These are phyloP conservation scores for Beauveria pseudobassiana DNA, from an alignment of 2,329 filamentous ascomycete genomes.

Conservation along the genomic window DNA sequence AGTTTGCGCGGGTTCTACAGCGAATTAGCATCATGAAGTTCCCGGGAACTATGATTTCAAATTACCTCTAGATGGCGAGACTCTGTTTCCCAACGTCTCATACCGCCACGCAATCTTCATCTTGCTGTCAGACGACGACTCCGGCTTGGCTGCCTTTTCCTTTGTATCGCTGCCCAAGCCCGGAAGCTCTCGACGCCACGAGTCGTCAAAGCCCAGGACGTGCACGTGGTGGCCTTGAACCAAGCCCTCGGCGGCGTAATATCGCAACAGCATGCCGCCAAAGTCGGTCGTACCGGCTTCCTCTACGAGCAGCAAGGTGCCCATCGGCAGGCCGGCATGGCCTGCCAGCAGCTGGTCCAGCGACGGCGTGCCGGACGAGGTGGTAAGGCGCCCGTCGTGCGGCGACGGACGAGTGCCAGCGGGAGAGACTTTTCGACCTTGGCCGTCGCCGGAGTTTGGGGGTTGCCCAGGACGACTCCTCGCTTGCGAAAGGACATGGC, in stretches of 20 bases:
- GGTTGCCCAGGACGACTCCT: conserved; percentile 41
- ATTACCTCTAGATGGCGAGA: conserved; percentile 57
- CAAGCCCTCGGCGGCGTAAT: conserved; percentile 88
- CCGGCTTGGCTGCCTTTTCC: conserved; percentile 33
- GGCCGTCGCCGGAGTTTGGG: conserved; percentile 16
- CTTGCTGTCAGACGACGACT: conserved; percentile 50
- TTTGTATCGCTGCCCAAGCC: conserved; percentile 47
- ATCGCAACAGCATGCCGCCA: conserved; percentile 72
- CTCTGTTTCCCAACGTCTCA: conserved; percentile 66
- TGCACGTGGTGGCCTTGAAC: conserved; percentile 87
- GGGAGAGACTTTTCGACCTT: conserved; percentile 30
- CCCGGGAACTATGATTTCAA: not conserved
- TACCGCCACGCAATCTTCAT: conserved; percentile 99
- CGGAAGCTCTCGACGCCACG: conserved; percentile 78
- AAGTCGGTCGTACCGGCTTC: conserved; percentile 95
- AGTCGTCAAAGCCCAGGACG: conserved; percentile 69
- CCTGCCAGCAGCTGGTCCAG: conserved; percentile 80
- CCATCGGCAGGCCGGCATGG: conserved; percentile 76
- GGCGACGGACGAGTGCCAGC: conserved; percentile 71
- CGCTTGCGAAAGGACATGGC: conserved; percentile 52
- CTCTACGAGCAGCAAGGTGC: conserved; percentile 71
- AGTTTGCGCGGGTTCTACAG: conserved; percentile 16
- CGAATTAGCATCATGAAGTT: not conserved
- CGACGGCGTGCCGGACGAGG: conserved; percentile 82
- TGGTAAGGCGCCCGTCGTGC: conserved; percentile 78